Evolutionary conservation across 768 basidiomycete genomes (phyloP).

Genomic region (Leccinum incarnatum): DNA sequence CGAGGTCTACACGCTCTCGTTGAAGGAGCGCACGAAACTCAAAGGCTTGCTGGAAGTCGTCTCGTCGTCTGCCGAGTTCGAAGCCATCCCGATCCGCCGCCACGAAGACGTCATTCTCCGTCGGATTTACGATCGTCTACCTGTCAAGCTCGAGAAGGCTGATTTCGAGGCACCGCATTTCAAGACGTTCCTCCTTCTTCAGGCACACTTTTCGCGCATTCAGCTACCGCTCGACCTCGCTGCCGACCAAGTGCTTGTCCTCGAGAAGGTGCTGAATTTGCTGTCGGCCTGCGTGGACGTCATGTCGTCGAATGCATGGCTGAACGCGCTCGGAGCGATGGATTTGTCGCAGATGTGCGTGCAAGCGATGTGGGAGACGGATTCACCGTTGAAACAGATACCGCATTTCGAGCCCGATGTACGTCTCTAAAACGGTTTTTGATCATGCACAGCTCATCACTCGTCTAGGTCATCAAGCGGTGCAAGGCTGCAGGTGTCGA

Average conservation of each 20-base stretch:
- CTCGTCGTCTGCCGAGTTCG: conserved; percentile 96
- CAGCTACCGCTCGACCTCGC: conserved; percentile 91
- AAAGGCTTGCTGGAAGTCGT: conserved; percentile 97
- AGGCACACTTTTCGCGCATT: conserved; percentile 96
- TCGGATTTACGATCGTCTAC: conserved; percentile 93
- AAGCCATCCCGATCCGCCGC: conserved; percentile 89
- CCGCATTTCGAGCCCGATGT: conserved; percentile 95
- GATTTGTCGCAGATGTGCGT: conserved; percentile 99
- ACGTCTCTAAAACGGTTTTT: neutral
- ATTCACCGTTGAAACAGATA: conserved; percentile 92
- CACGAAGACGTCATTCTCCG: conserved; percentile 85
- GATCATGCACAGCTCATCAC: conserved; percentile 1
- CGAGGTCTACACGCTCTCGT: conserved; percentile 92
- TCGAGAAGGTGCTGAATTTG: conserved; percentile 88
- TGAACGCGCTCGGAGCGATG: conserved; percentile 84
- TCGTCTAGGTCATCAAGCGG: conserved; percentile 68
- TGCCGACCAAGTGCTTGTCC: conserved; percentile 83
- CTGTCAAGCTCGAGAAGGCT: conserved; percentile 81
- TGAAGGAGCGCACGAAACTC: conserved; percentile 95
- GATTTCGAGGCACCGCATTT: conserved; percentile 96
- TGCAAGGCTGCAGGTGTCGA: conserved; percentile 82
- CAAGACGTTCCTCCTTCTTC: conserved; percentile 96
- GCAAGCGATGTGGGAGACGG: conserved; percentile 96
- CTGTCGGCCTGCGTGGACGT: conserved; percentile 96
- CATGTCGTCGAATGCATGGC: conserved; percentile 64